Percentiles rank a stretch among this genome's conserved stretches.
Conservation (phyloP, 768 basidiomycete species). For the Pisolithus albus region DNA sequence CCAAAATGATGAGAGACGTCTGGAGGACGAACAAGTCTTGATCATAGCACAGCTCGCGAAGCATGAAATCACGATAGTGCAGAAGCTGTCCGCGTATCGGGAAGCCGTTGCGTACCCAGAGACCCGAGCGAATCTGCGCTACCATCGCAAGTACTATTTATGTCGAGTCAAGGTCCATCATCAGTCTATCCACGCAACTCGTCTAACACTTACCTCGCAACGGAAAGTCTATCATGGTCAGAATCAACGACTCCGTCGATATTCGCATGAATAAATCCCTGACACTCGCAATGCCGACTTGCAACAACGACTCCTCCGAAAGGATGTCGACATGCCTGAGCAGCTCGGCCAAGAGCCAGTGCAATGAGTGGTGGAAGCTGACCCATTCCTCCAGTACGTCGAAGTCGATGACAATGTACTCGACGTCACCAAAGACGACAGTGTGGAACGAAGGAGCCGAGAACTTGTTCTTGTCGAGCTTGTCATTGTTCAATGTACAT, state of each 20-base stretch:
- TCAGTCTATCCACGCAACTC: too few species aligned
- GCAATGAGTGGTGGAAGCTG: conserved; percentile 88
- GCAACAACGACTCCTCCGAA: conserved; percentile 44
- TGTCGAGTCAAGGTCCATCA: too few species aligned
- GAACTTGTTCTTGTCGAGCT: conserved; percentile 64
- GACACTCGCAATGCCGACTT: conserved; percentile 47
- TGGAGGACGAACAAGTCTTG: conserved; percentile 92
- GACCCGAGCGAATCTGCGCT: conserved; percentile 88
- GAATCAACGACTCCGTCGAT: conserved; percentile 59
- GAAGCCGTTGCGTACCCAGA: conserved; percentile 98
- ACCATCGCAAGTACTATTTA: conserved; percentile 78
- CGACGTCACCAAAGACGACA: conserved; percentile 54
- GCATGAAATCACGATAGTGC: conserved; percentile 94
- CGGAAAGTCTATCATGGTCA: conserved; percentile 83
- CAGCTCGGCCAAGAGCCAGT: conserved; percentile 86
- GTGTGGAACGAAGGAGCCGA: conserved; percentile 55
- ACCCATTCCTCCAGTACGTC: conserved; percentile 77
- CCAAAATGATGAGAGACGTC: conserved; percentile 69
- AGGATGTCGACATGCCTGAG: conserved; percentile 76
- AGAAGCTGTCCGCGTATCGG: conserved; percentile 90
- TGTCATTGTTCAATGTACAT: conserved; percentile 59
- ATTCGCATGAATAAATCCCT: conserved; percentile 55
- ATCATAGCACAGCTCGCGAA: conserved; percentile 94
- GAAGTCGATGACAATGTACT: conserved; percentile 65
- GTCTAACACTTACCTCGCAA: conserved; percentile 58